Base-by-base conservation (phyloP, 176 grass and related monocot genomes). In the Triticum turgidum region DNA sequence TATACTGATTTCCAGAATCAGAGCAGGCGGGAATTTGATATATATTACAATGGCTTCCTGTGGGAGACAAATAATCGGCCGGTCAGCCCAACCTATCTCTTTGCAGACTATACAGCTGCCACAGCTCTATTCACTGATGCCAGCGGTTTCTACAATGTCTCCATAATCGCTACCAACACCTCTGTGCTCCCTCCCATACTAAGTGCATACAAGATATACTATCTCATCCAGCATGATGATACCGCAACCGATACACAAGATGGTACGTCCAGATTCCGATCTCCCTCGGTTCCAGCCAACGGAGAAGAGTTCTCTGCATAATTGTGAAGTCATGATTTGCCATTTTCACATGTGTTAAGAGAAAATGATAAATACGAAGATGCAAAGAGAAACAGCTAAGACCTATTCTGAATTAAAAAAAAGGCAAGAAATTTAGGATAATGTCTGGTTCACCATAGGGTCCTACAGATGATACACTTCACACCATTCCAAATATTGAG, bases 51-150 rank as follows among this genome's bases (percentile, higher is more conserved):
- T 45, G 11, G 21, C n/a, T 6, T 4, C 70, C 38, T 14, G 11
- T 69, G 66, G 32, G 14, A 2, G 2, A 0, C 6, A 5, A 5
- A 24, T 24, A 44, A n/a, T 59, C 6, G 0, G 37, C 0, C 37
- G 0, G 1, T 12, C 37, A 44, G 0, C 4, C 69, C 38, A 1
- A 0, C 1, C 0, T 47, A 25, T 24, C 70, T 73, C 70, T 13
- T 73, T 11, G 0, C 9, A 0, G 5, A 25, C 10, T 73, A 45
- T 6, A 0, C 5, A 9, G 1, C 0, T 14, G 11, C 21, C 21
- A 14, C 21, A 13, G 0, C 2, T 25, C 0, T 2, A 15, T 2
- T 24, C 2, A 45, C 11, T 0, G 10, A 21, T 59, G 3, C 0
- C 39, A 73, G 3, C 1, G 44, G 44, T 52, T 32, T 30, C 7